Base-by-base conservation (phyloP, 371 early-diverging fungal genomes). In the Rhizopus stolonifer region DNA sequence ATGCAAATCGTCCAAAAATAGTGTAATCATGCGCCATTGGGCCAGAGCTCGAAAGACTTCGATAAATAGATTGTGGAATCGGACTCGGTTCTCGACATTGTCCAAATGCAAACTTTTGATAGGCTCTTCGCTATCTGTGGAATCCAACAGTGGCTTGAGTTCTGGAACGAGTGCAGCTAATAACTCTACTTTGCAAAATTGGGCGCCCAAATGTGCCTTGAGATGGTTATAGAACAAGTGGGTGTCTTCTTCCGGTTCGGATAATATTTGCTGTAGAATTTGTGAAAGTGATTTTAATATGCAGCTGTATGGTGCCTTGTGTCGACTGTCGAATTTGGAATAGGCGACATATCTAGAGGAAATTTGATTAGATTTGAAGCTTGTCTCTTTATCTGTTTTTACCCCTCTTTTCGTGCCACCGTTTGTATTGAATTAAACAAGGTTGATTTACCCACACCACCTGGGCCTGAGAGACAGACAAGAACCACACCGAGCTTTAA, bases 1-100 rank as follows among this genome's bases (percentile, higher is more conserved):
- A 34, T 76, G 77, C n/a, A 72, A 31, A 47, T 76, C 77, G 40
- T 76, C 77, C 34, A 76, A 32, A 48, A 76, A 76, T 66, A 76
- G 45, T 15, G 77, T 76, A n/a, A 72, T 56, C 73, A 72, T 76
- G 25, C 64, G 62, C 69, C 73, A 72, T 33, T 64, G 69, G 5
- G 77, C 46, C 11, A 76, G 46, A 5, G 70, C 64, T 4, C 73
- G 57, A 44, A 72, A 72, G 0, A 76, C 70, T 50, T 76, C 65
- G 5, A 72, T 57, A 60, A 72, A 76, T 8, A 70, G 42, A 40
- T 56, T 68, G 36, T 76, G 77, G 18, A 72, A 72, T 19, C 73
- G 54, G 25, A 63, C 56, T 17, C 71, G 64, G 13, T 65, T 70
- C 31, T 72, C 77, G 4, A 65, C 60, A 49, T 70, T 69, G 24